Conservation (phyloP, 2,329 filamentous ascomycete species). For the Moelleriella libera region DNA sequence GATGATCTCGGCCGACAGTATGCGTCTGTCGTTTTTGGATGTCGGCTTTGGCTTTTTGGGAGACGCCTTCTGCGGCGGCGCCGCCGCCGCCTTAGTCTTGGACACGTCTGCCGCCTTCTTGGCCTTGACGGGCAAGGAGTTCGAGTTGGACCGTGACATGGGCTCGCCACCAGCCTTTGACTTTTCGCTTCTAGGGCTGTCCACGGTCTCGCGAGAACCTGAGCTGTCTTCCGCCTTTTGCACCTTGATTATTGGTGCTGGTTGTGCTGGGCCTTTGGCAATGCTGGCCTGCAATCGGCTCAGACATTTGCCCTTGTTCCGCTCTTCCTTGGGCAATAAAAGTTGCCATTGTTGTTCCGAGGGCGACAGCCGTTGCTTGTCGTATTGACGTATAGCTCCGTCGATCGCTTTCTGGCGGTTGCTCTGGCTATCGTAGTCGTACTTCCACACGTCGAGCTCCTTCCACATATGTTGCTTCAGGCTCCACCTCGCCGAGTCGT, state of each 20-base stretch:
- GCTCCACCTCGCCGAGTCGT: slow-evolving; percentile 34
- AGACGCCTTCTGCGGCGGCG: slow-evolving; percentile 16
- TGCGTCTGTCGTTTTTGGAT: slow-evolving; percentile 19
- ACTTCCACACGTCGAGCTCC: slow-evolving; percentile 50
- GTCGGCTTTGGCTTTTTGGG: slow-evolving; percentile 26
- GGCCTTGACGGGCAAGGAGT: slow-evolving; percentile 33
- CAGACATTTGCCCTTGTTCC: slow-evolving; percentile 42
- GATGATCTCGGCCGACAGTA: slow-evolving; percentile 41
- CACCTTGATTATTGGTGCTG: slow-evolving; percentile 33
- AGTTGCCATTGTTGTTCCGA: slow-evolving; percentile 47
- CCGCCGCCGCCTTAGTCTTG: slow-evolving; percentile 17
- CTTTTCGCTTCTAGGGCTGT: slow-evolving; percentile 14
- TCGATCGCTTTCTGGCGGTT: slow-evolving; percentile 47
- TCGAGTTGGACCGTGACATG: slow-evolving; percentile 36
- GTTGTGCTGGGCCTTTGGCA: slow-evolving; percentile 32
- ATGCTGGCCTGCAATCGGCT: slow-evolving; percentile 48
- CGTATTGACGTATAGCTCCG: slow-evolving; percentile 44
- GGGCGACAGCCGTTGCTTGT: slow-evolving; percentile 40
- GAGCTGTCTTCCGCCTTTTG: slow-evolving; percentile 35
- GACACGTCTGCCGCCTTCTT: slow-evolving; percentile 37
- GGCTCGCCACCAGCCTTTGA: slow-evolving; percentile 21
- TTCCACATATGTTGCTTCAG: slow-evolving; percentile 45
- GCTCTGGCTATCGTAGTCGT: slow-evolving; percentile 37
- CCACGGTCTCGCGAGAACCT: slow-evolving; percentile 23
- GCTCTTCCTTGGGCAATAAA: slow-evolving; percentile 41